Base-by-base conservation (phyloP, 208 protist genomes). In the Crithidia acanthocephali region DNA sequence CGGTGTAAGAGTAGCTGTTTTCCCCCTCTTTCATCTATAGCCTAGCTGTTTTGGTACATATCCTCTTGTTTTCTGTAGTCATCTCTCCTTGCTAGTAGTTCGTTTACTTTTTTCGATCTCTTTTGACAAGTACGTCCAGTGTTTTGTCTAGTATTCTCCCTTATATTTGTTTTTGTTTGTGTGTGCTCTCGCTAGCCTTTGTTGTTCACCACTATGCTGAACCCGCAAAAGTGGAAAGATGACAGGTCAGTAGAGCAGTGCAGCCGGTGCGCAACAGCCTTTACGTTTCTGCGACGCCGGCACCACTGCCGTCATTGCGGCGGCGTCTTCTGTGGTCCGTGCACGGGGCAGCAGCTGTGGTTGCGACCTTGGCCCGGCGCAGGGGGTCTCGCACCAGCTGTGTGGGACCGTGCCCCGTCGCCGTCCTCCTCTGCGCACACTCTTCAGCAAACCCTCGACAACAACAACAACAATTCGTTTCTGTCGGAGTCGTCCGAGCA, bases 261-360 rank as follows among this genome's bases (percentile, higher is more conserved):
- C 44, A 37, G 37, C 22, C 23, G 22, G 7, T 87, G 83, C 35
- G 28, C 37, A 7, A 55, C 28, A 7, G n/a, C 37, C 45, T 87
- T 87, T 22, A 64, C 66, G 25, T 48, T 80, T n/a, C 59, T 71
- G 8, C 67, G 69, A 20, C 79, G 83, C 15, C 78, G 83, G 7
- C 83, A 87, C 50, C 83, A 87, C 75, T 87, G 83, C 47, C 83
- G 83, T 11, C 79, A 81, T 53, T 87, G 83, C 65, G 83, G 83
- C 23, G 33, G 44, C n/a, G 58, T 87, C 27, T 81, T 84, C 40
- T 87, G 83, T 50, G 42, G 52, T 18, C 30, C 22, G 3, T 87
- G 83, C 65, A 72, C 62, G 5, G 35, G n/a, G 47, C 62, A 75
- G 32, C 50, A 40, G 1, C 61, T 88, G 40, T 88, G 83, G 83